Base-by-base conservation (phyloP, 352 stramenopile species). In the Thraustotheca clavata region DNA sequence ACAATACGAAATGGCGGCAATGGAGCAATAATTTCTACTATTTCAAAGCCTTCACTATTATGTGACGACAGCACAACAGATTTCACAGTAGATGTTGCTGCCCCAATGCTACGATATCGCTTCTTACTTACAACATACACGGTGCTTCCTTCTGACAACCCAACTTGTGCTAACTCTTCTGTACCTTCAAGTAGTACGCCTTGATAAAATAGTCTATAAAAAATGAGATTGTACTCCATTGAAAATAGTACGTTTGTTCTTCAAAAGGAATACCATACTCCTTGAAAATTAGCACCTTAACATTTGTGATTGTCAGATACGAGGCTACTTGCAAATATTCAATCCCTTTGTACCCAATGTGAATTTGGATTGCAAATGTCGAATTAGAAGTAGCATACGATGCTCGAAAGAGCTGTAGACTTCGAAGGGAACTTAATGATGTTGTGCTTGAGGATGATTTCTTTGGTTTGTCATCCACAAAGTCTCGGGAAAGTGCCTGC, bases 71-170 rank as follows among this genome's bases (percentile, higher is more conserved):
- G 85, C 6, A 65, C 69, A 20, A 90, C 72, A 0, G 76, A 80
- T 24, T 79, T 79, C 62, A 88, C 80, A 18, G 74, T 86, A 38
- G 70, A 74, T 69, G 76, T 83, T 26, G 85, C 68, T 57, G 86
- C 77, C n/a, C 81, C 80, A 43, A 90, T 86, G 26, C 72, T 67
- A 9, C 81, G 77, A 55, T 76, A 86, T 5, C 69, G 71, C 40
- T 81, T 83, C 3, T 69, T 67, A 2, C 74, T 67, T 35, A 68
- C 69, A 27, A 90, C 65, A 8, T 76, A 73, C 38, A 90, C 39
- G 2, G 83, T 70, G 29, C 75, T 83, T 31, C 72, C 69, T 36
- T 85, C 71, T 39, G 83, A 68, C 43, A 90, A 71, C 8, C 75
- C 77, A 62, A 87, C 84, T 47, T 70, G 74, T 4, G 59, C 32